phyloP scores from a whole-genome alignment of 2,329 filamentous ascomycete genomes.

The Ophiostoma novo-ulmi region DNA sequence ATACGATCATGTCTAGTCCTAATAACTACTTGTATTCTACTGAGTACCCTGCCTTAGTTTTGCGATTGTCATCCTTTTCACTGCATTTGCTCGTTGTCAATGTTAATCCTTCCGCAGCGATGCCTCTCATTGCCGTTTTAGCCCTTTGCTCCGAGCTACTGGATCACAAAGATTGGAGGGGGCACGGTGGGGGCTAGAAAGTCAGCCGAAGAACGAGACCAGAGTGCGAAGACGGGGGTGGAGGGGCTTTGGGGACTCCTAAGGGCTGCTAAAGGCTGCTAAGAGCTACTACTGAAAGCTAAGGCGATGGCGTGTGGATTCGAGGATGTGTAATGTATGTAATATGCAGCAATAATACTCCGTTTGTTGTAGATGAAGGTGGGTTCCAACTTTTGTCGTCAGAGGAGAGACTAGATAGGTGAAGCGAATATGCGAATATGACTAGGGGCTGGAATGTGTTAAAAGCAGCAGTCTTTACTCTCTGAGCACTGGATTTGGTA shows the following conservation, averaged over 20 bases:
- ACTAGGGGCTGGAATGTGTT: not conserved
- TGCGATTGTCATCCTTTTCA: conserved; percentile 6
- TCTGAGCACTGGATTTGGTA: not conserved
- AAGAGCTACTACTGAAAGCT: not conserved
- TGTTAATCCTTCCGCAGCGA: not conserved
- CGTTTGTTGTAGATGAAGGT: not conserved
- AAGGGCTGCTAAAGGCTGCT: not conserved
- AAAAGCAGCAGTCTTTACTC: not conserved
- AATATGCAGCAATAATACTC: conserved; percentile 9
- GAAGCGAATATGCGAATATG: not conserved
- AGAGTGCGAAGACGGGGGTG: not conserved
- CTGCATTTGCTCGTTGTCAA: not conserved
- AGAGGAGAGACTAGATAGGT: not conserved
- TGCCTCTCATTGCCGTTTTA: conserved; percentile 11
- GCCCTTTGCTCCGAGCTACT: conserved; percentile 10
- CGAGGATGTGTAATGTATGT: not conserved
- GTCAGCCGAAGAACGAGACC: not conserved
- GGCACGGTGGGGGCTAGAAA: conserved; percentile 16
- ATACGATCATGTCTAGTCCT: not conserved
- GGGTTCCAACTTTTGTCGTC: not conserved
- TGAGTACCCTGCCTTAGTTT: not conserved
- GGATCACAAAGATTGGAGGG: conserved; percentile 20
- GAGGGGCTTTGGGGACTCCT: not conserved
- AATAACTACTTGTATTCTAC: not conserved
- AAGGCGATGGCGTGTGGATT: conserved; percentile 20